phyloP scores from a whole-genome alignment of 2,329 filamentous ascomycete genomes.

The Aspergillus uvarum region DNA sequence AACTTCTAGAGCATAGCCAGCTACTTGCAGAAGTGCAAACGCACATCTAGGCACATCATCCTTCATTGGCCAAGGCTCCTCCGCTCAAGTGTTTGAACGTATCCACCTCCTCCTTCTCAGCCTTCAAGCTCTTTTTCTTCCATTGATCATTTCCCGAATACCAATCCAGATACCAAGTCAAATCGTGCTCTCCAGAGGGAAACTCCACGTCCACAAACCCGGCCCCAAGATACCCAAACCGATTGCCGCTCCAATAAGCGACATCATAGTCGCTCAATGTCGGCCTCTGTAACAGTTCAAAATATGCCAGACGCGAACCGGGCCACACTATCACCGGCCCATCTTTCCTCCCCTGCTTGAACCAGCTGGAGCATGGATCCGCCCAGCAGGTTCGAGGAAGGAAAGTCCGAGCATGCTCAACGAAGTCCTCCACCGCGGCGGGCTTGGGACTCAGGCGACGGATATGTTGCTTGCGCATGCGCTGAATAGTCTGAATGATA shows the following conservation, averaged over 20 bases:
- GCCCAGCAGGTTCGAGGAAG: slow-evolving; percentile 18
- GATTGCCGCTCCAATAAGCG: slow-evolving; percentile 15
- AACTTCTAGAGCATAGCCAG: not conserved
- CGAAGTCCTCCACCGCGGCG: slow-evolving; percentile 11
- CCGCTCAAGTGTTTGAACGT: not conserved
- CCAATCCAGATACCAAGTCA: slow-evolving; percentile 15
- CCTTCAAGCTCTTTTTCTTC: not conserved
- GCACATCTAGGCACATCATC: not conserved
- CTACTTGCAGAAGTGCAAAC: not conserved
- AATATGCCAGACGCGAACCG: slow-evolving; percentile 11
- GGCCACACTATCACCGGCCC: slow-evolving; percentile 14
- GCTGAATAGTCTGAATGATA: slow-evolving; percentile 10
- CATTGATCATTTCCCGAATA: slow-evolving; percentile 9
- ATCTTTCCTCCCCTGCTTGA: slow-evolving; percentile 13
- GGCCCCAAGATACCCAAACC: slow-evolving; percentile 12
- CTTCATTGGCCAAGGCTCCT: not conserved
- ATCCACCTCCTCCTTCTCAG: not conserved
- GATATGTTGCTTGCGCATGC: slow-evolving; percentile 14
- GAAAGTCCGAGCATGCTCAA: slow-evolving; percentile 14
- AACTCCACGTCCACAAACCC: slow-evolving; percentile 13
- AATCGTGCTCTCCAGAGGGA: not conserved
- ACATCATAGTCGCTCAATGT: slow-evolving; percentile 15
- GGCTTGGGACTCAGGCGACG: slow-evolving; percentile 11
- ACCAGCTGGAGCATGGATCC: slow-evolving; percentile 18
- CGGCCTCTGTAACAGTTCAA: slow-evolving; percentile 1